Conservation (phyloP, 2,329 filamentous ascomycete species). For the Orbilia brochopaga region DNA sequence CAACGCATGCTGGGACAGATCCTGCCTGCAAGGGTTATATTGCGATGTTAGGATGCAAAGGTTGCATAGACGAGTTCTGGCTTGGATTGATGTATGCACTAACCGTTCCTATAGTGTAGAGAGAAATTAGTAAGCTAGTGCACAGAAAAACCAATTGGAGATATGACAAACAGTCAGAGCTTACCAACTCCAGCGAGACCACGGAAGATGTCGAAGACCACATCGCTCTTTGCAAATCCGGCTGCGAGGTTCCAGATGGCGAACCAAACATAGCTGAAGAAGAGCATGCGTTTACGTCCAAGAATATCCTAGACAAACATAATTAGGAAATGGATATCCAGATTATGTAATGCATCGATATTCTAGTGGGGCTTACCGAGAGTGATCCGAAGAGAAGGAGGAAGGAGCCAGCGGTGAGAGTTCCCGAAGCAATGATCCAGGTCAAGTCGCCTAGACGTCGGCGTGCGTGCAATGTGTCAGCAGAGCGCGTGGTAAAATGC, state of each 20-base stretch:
- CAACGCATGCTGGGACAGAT: constrained; percentile 42
- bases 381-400: constrained; percentile 40
- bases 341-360: neutral
- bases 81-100: constrained; percentile 3
- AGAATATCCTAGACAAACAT: constrained; percentile 25
- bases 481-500: constrained; percentile 1
- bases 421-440: constrained; percentile 48
- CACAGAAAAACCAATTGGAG: neutral
- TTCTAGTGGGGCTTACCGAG: constrained; percentile 28
- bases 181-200: constrained; percentile 62
- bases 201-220: constrained; percentile 60
- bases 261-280: constrained; percentile 66
- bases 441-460: constrained; percentile 31
- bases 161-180: neutral
- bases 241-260: constrained; percentile 63
- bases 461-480: neutral
- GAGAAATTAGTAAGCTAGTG: constrained; percentile 14
- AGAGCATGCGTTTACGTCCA: constrained; percentile 65
- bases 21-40: constrained; percentile 22
- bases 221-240: constrained; percentile 61
- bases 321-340: too few species aligned
- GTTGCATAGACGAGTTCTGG: neutral
- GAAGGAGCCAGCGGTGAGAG: constrained; percentile 43
- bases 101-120: constrained; percentile 20
- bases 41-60: constrained; percentile 11